Evolutionary conservation across 345 rosid species (phyloP), one percentile per base, ranked within the genome.

Genomic region (Dovyalis caffra): DNA sequence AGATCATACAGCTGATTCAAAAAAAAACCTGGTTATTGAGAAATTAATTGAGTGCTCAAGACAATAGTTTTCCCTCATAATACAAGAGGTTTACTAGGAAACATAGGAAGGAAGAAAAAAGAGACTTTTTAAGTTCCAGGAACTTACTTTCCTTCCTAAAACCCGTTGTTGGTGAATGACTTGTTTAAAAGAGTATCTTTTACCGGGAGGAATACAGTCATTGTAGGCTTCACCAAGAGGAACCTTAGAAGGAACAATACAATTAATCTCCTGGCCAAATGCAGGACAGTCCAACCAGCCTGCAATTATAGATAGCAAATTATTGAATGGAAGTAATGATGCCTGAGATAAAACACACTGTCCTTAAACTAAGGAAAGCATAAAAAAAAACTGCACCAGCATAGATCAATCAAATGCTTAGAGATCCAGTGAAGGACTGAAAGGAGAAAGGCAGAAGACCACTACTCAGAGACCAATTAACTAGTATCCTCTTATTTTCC

Each of bases 231-330:
- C 99, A 71, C 92, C 86, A 56, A 96, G 91, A 14, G 99, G 99
- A 81, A 91, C 97, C 86, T 96, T 96, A 4, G 99, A 96, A 77
- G 99, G 99, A 81, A 96, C 79, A 15, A 96, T 76, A 73, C 78
- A 80, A 74, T 80, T 82, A 40, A 96, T 90, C 78, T 93, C 99
- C 47, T 79, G 74, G 74, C 99, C 99, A 83, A 29, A 74, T 40
- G 90, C 20, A 73, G 99, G 98, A 84, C 99, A 96, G 38, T 90
- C 97, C 71, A 96, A 77, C 99, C 99, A 96, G 83, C 98, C 98
- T 93, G 87, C 66, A 71, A 62, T 15, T 43, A 26, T 56, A 16
- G 49, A 75, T 7, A 77, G 75, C 64, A 43, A 64, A 33, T 43
- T 29, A 56, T 8, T 23, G 61, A 23, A 25, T 56, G 61, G 10